Evolutionary conservation across 495 filamentous ascomycete species (phyloP), one percentile per base, ranked within the genome.

Genomic region (Bryoglossum gracile): DNA sequence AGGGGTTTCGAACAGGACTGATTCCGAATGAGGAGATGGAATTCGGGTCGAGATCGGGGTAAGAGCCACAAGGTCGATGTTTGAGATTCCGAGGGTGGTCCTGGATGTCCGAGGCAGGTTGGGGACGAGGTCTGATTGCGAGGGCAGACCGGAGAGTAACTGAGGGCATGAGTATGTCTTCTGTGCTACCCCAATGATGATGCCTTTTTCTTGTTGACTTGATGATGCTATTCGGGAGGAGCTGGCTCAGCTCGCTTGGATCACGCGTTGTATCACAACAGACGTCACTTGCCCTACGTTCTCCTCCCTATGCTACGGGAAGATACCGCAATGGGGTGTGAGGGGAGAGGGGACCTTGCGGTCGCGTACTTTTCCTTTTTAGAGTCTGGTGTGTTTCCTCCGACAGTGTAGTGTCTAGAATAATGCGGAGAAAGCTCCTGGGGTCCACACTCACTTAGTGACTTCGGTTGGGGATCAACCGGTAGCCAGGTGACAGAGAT

Each of bases 131-230:
- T 50, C 56, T 59, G 47, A 52, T 52, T 32, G 51, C 14, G 19
- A 59, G 51, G 8, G 49, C 45, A 53, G 51, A 43, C 50, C 36
- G 30, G n/a, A 48, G 34, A 25, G 48, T 40, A 42, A 48, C 51
- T 43, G 51, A 52, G 40, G 52, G 51, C 56, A 58, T 58, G 30
- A 38, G 46, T 45, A 16, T 10, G 17, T 3, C 32, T 16, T 33
- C 2, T 36, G 19, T 24, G 14, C 33, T 35, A 32, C 2, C 14
- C 37, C 24, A 5, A 4, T 37, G 8, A 13, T 16, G 4, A 37
- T 5, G 6, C 14, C 16, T 37, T 16, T 37, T 6, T 16, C 34
- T 37, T 18, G 34, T 18, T 11, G 9, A 4, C 16, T 16, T 37
- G 5, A 6, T 6, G 16, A 37, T 11, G 8, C 34, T 37, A 4